Evolutionary conservation across 306 rosid genomes (phyloP), one percentile per base, ranked within the genome.

Genomic region (Malus orientalis): DNA sequence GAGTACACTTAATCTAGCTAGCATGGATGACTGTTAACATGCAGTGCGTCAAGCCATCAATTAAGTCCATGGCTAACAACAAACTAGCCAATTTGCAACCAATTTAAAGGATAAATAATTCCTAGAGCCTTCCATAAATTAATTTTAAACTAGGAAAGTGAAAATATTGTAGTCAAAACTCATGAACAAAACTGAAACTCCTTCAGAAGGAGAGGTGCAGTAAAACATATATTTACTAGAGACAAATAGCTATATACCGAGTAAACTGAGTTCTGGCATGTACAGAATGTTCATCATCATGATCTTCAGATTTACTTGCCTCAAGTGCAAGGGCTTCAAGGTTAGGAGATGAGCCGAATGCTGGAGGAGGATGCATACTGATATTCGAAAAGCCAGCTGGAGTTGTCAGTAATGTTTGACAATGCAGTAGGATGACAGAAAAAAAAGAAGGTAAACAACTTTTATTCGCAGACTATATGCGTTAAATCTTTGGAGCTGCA

Each of bases 271-370:
- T 65, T 54, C 72, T 88, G 82, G 86, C 94, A 79, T 91, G 90
- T 53, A 93, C 84, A 78, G 94, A 88, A 33, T 83, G 81, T 69
- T 96, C 97, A 70, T 74, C 96, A 71, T 86, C 94, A 25, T 80
- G 72, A 78, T 74, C 93, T 75, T 85, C 83, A 71, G 81, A 69
- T 12, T 80, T 76, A 73, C 72, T 85, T 76, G 87, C 91, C 75
- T 88, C 96, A 79, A 91, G 98, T 74, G 93, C 93, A 65, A 93
- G 89, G 70, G 97, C 99, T 86, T 93, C 99, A 44, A 96, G 98
- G 87, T 93, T 96, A 76, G 97, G 97, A 75, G 97, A 96, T 71
- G 99, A 96, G 59, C 99, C 99, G 76, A 96, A 96, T 42, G 99
- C 96, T 88, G 99, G 99, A 66, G 98, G 98, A 73, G 99, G 99